Percentiles rank a stretch among this genome's conserved stretches.
Evolutionary conservation across 345 rosid genomes (phyloP).

Genomic region (Hevea brasiliensis): DNA sequence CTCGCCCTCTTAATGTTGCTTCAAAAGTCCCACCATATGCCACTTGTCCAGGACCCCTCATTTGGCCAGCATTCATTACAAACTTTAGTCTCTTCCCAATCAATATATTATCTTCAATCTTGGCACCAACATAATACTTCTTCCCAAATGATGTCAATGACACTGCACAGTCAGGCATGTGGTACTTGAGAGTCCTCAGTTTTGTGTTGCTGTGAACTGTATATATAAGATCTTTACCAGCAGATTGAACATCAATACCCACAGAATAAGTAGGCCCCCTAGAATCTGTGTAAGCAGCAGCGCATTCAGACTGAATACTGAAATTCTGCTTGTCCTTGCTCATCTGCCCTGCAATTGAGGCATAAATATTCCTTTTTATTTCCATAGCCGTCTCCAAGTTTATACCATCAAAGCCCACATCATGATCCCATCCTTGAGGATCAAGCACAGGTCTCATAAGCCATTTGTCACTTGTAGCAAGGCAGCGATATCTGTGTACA

Average conservation of each 20-base stretch:
- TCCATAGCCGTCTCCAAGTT: slow-evolving; percentile 70
- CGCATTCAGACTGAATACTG: slow-evolving; percentile 72
- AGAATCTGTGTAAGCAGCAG: slow-evolving; percentile 53
- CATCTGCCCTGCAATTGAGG: slow-evolving; percentile 67
- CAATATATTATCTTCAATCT: slow-evolving; percentile 69
- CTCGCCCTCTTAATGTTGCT: slow-evolving; percentile 71
- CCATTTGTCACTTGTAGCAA: slow-evolving; percentile 58
- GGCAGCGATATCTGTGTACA: slow-evolving; percentile 62
- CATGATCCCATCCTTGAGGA: slow-evolving; percentile 96
- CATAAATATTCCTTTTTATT: slow-evolving; percentile 44
- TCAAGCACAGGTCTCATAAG: slow-evolving; percentile 81
- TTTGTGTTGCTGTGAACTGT: slow-evolving; percentile 58
- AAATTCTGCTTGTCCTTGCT: slow-evolving; percentile 78
- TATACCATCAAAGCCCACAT: slow-evolving; percentile 88
- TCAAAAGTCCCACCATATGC: slow-evolving; percentile 78
- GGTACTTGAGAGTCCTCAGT: slow-evolving; percentile 59
- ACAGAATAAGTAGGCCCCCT: slow-evolving; percentile 52
- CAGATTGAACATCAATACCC: slow-evolving; percentile 75
- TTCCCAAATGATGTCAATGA: slow-evolving; percentile 60
- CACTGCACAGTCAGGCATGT: slow-evolving; percentile 59
- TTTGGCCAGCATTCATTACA: slow-evolving; percentile 58
- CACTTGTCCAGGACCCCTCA: slow-evolving; percentile 58
- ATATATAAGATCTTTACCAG: slow-evolving; percentile 71
- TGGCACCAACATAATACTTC: slow-evolving; percentile 67
- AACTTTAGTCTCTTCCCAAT: slow-evolving; percentile 75